phyloP scores from a whole-genome alignment of 805 yeast species.

The Ogataea dorogensis region DNA sequence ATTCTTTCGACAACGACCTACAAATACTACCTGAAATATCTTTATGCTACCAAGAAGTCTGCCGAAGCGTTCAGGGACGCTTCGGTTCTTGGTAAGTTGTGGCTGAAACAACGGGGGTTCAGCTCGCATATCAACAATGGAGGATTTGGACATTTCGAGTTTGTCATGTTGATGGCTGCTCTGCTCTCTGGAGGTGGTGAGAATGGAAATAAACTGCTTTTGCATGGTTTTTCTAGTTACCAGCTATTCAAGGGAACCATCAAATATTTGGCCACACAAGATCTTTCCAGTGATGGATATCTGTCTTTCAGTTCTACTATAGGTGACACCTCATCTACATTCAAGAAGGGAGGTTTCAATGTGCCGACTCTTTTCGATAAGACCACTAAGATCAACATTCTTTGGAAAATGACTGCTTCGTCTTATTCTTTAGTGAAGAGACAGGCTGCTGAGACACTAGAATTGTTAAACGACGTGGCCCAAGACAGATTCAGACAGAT shows the following conservation, averaged over 20 bases:
- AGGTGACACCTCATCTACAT: conserved; percentile 45
- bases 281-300: conserved; percentile 60
- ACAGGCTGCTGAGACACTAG: conserved; percentile 67
- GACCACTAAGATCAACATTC: conserved; percentile 68
- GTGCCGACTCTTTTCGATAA: conserved; percentile 78
- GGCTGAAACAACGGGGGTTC: conserved; percentile 88
- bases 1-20: conserved; percentile 66
- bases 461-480: conserved; percentile 71
- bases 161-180: conserved; percentile 76
- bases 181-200: conserved; percentile 80
- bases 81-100: conserved; percentile 76
- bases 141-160: conserved; percentile 94
- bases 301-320: conserved; percentile 60
- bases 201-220: conserved; percentile 69
- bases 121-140: conserved; percentile 56
- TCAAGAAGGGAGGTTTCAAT: conserved; percentile 58
- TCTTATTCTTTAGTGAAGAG: conserved; percentile 61
- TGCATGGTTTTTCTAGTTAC: conserved; percentile 88
- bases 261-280: conserved; percentile 77
- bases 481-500: conserved; percentile 80
- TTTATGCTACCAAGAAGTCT: conserved; percentile 71
- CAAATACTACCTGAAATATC: conserved; percentile 67
- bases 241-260: conserved; percentile 90
- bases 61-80: conserved; percentile 87
- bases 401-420: conserved; percentile 75